Evolutionary conservation across 2,329 filamentous ascomycete species (phyloP), one percentile per base, ranked within the genome.

Genomic region (Alternaria burnsii): DNA sequence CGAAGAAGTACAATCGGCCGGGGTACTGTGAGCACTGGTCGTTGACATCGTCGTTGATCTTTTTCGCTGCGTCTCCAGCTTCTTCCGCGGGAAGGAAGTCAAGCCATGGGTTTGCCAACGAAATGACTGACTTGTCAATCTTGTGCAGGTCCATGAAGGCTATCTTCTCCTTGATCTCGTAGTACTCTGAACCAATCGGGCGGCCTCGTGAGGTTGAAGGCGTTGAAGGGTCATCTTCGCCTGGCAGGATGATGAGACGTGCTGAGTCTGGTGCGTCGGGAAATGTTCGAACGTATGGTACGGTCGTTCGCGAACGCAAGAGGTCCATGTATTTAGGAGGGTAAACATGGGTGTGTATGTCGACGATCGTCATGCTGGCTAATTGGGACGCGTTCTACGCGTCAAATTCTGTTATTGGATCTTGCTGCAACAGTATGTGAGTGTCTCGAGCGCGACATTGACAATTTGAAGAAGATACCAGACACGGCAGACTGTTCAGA

Each of bases 71-170:
- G 30, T 79, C 75, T 2, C 85, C 86, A 0, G 91, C 91, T 66
- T 89, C 86, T 4, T 82, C 76, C 0, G 87, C 75, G 0, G 82
- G 78, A 0, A 97, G 80, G 74, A 97, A 97, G 79, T 97, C 94
- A 2, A 97, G 85, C 94, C 94, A 97, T 0, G 94, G 94, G 74
- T 97, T 97, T 14, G 94, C 94, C 22, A 97, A 87, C 0, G 92
- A 95, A 64, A 97, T 88, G 52, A 97, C 91, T 1, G 91, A 95
- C 65, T 90, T 88, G 77, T 91, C 86, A 76, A 97, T 97, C 54
- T 82, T 82, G 80, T 97, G 94, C 16, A 84, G 86, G 76, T 93
- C 85, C 94, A 97, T 97, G 81, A 97, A 97, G 50, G 87, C 84
- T 14, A 97, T 84, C 74, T 97, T 97, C 69, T 92, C 85, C 16